phyloP scores from a whole-genome alignment of 345 rosid species.

The Trapa bicornis region DNA sequence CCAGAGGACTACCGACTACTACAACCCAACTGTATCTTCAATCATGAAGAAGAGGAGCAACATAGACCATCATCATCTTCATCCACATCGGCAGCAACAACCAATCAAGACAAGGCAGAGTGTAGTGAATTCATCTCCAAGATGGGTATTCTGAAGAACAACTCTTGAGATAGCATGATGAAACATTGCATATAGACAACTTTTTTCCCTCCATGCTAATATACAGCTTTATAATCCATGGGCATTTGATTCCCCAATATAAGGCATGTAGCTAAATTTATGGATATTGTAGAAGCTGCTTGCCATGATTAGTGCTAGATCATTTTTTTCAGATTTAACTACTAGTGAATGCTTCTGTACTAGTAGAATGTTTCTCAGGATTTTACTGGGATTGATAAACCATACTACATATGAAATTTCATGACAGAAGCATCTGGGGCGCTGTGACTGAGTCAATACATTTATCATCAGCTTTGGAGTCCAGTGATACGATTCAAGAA shows the following conservation, averaged over 20 bases:
- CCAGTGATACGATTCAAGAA: too few species aligned
- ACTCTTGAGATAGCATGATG: neutral
- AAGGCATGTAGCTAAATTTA: constrained; percentile 4
- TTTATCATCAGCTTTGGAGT: too few species aligned
- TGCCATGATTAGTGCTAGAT: neutral
- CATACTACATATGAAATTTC: too few species aligned
- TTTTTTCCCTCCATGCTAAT: neutral
- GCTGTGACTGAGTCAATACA: neutral
- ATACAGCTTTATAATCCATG: constrained; percentile 2
- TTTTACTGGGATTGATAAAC: too few species aligned
- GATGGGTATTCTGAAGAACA: constrained; percentile 60
- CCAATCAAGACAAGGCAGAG: constrained; percentile 26
- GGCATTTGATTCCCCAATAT: neutral
- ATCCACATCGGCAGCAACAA: constrained; percentile 30
- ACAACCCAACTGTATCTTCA: constrained; percentile 81
- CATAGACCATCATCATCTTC: neutral
- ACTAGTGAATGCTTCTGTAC: too few species aligned
- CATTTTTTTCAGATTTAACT: neutral
- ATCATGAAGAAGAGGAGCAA: constrained; percentile 70
- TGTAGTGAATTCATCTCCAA: constrained; percentile 57
- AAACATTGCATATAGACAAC: neutral
- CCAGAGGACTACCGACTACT: constrained; percentile 82
- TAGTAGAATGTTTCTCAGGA: too few species aligned
- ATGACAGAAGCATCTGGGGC: too few species aligned
- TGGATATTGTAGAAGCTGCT: neutral